These are phyloP conservation scores for Mimosa pudica DNA, from an alignment of 306 rosid genomes.

Conservation along the genomic window DNA sequence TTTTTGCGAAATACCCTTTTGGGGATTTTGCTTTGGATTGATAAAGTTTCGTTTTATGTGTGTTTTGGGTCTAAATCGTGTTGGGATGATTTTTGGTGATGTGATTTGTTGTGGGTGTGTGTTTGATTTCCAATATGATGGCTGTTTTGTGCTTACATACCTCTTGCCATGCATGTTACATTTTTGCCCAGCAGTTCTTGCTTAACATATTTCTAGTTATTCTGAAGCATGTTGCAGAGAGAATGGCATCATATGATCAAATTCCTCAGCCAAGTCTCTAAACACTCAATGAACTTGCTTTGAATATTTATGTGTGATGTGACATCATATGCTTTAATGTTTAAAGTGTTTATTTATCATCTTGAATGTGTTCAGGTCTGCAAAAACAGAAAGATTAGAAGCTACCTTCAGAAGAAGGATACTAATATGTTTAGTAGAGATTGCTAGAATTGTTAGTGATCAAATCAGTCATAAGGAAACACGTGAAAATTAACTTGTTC, in stretches of 20 bases:
- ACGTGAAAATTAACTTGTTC: background rate
- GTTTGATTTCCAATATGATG: background rate
- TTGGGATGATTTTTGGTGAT: constrained; percentile 24
- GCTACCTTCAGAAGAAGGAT: background rate
- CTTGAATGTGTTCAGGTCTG: constrained; percentile 19
- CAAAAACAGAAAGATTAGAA: constrained; percentile 16
- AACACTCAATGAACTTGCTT: background rate
- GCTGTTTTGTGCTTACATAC: constrained; percentile 23
- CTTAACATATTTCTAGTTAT: background rate
- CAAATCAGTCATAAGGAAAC: background rate
- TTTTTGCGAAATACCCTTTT: constrained; percentile 32
- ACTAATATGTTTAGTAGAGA: background rate
- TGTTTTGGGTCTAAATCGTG: constrained; percentile 32
- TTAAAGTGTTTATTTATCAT: background rate
- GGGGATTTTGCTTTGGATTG: background rate
- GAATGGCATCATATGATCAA: constrained; percentile 57
- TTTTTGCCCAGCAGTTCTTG: background rate
- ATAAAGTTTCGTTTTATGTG: background rate
- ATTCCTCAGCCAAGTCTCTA: constrained; percentile 41
- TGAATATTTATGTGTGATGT: constrained; percentile 29
- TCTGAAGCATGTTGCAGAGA: constrained; percentile 63
- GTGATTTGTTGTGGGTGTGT: background rate
- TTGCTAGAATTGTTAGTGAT: background rate
- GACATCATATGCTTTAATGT: background rate
- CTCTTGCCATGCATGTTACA: background rate